Evolutionary conservation across 1,284 basidiomycete species (phyloP).

Genomic region (Fomitopsis schrenkii): DNA sequence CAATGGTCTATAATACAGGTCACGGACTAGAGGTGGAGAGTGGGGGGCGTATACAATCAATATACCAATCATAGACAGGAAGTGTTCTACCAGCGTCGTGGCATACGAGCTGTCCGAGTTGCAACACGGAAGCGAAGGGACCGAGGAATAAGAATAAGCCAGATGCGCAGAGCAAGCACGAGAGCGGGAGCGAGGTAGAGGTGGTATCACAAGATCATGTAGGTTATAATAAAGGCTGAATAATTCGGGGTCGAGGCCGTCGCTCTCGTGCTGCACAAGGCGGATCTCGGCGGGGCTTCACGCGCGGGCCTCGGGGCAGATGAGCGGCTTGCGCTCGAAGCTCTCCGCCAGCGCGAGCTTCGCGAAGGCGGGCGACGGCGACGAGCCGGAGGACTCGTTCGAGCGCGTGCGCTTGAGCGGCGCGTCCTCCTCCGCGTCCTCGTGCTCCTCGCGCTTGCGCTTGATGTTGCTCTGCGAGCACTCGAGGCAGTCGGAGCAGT

Average conservation of each 20-base stretch:
- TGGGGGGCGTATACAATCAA: background rate
- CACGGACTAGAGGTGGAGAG: background rate
- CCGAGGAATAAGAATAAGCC: background rate
- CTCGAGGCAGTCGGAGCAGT: constrained; percentile 28
- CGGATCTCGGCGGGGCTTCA: background rate
- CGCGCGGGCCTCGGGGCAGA: background rate
- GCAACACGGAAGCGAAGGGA: background rate
- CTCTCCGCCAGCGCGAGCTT: background rate
- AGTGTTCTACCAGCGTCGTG: background rate
- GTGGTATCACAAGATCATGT: background rate
- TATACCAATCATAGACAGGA: background rate
- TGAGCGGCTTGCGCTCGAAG: background rate
- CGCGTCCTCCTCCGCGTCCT: constrained; percentile 5
- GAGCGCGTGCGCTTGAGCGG: constrained; percentile 21
- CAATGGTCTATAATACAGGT: background rate
- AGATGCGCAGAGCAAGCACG: background rate
- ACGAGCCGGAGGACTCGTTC: background rate
- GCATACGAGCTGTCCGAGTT: background rate
- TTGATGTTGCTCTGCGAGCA: constrained; percentile 18
- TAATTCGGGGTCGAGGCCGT: background rate
- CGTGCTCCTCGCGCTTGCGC: constrained; percentile 17
- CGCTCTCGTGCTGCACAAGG: background rate
- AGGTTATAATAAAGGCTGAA: background rate
- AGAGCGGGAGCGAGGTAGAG: background rate
- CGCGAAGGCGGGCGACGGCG: background rate